Percentiles rank a stretch among this genome's conserved stretches.
These are phyloP conservation scores for Calocybe cyanea DNA, from an alignment of 768 basidiomycete genomes.

Conservation along the genomic window DNA sequence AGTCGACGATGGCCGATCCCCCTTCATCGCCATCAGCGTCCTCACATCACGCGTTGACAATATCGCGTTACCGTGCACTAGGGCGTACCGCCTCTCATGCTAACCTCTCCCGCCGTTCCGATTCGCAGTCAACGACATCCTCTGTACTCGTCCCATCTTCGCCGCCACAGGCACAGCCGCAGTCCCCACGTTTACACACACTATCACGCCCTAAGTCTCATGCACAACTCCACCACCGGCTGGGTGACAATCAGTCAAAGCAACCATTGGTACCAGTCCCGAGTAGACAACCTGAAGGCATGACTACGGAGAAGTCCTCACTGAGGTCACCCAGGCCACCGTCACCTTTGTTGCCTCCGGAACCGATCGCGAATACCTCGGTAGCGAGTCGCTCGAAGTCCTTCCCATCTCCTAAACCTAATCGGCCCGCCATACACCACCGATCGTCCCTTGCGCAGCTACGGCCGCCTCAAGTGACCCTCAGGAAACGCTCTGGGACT, in stretches of 20 bases:
- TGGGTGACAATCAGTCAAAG: no score
- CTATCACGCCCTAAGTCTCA: no score
- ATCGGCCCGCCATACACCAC: conserved; percentile 19
- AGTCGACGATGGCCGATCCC: conserved; percentile 8
- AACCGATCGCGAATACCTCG: not conserved
- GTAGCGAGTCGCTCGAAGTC: conserved; percentile 1
- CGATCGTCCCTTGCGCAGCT: conserved; percentile 24
- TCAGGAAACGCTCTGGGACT: conserved; percentile 30
- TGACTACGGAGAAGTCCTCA: no score
- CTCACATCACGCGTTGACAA: not conserved
- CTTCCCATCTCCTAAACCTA: conserved; percentile 4
- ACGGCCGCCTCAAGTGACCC: conserved; percentile 16
- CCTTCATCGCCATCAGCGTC: conserved; percentile 7
- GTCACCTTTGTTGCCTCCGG: not conserved
- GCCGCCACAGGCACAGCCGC: not conserved
- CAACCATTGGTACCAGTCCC: no score
- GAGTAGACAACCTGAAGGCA: no score
- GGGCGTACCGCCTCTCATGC: not conserved
- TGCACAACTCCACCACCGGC: no score
- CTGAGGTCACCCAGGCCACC: not conserved
- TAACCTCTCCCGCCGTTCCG: conserved; percentile 2
- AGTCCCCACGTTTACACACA: no score
- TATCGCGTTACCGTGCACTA: no score
- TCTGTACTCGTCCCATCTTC: no score
- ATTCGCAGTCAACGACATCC: no score